Evolutionary conservation across 805 yeast species (phyloP), one percentile per base, ranked within the genome.

Genomic region (Candida vartiovaarae): DNA sequence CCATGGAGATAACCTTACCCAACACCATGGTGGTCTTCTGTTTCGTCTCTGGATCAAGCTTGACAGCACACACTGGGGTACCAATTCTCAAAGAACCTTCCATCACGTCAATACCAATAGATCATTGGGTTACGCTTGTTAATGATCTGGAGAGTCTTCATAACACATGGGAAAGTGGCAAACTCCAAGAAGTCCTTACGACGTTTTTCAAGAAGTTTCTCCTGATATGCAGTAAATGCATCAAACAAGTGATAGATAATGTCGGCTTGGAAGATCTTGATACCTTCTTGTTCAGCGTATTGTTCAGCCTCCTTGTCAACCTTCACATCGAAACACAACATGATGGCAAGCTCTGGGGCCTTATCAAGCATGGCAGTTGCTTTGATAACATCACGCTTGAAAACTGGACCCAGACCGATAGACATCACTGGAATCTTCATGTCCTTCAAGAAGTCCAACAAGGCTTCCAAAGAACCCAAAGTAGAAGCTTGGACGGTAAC

Each of bases 381-480:
- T 63, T 89, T 87, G 95, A 93, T 93, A 39, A 93, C 96, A 72
- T 93, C 99, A 71, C 97, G 84, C 71, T 91, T 93, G 74, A 70
- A 93, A 34, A 93, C 99, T 43, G 99, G 99, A 59, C 99, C 99
- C 63, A 93, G 75, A 43, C 97, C 95, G 61, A 93, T 90, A 32
- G 96, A 85, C 96, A 91, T 89, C 32, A 93, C 99, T 23, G 99
- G 99, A 66, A 93, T 93, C 76, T 93, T 93, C 97, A 90, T 87
- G 59, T 87, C 95, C 69, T 91, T 91, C 65, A 93, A 77, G 87
- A 93, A 93, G 67, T 91, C 98, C 51, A 93, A 76, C 54, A 93
- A 72, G 3, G 99, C 99, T 71, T 93, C 99, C 59, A 93, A 73
- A 36, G 99, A 90, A 75, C 99, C 99, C 61, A 93, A 77, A 23